Evolutionary conservation across 2,329 filamentous ascomycete genomes (phyloP).

Genomic region (Endothia cerciana): DNA sequence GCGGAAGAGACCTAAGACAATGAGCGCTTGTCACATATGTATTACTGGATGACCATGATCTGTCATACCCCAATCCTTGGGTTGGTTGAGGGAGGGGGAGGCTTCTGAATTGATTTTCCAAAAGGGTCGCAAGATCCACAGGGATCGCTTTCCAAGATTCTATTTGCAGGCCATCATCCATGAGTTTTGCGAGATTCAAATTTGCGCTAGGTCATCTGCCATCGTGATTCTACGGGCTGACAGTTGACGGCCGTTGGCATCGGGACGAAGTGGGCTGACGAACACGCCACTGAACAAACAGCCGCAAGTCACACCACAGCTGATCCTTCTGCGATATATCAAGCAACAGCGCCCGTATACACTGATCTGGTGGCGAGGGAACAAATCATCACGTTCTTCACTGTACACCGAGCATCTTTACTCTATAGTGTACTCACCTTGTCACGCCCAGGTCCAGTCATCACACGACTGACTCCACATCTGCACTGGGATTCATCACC

Average conservation of each 20-base stretch:
- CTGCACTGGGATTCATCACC: background rate
- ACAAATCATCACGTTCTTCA: background rate
- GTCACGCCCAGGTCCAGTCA: background rate
- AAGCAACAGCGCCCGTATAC: background rate
- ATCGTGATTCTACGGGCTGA: conserved; percentile 12
- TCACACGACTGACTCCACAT: background rate
- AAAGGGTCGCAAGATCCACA: background rate
- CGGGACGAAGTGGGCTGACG: conserved; percentile 11
- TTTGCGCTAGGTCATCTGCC: background rate
- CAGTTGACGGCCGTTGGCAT: background rate
- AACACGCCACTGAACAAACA: conserved; percentile 12
- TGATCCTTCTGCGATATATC: conserved; percentile 11
- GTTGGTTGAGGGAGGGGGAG: too few species aligned
- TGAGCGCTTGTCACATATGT: too few species aligned
- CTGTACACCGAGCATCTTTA: background rate
- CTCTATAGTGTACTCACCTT: background rate
- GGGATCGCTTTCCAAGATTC: too few species aligned
- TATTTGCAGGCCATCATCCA: too few species aligned
- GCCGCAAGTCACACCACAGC: conserved; percentile 8
- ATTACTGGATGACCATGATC: too few species aligned
- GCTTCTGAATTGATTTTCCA: background rate
- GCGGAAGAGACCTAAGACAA: too few species aligned
- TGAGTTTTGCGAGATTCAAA: background rate
- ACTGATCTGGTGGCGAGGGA: background rate
- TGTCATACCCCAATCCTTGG: too few species aligned